Evolutionary conservation across 1,284 basidiomycete species (phyloP), one percentile per base, ranked within the genome.

Genomic region (Moesziomyces sp.): DNA sequence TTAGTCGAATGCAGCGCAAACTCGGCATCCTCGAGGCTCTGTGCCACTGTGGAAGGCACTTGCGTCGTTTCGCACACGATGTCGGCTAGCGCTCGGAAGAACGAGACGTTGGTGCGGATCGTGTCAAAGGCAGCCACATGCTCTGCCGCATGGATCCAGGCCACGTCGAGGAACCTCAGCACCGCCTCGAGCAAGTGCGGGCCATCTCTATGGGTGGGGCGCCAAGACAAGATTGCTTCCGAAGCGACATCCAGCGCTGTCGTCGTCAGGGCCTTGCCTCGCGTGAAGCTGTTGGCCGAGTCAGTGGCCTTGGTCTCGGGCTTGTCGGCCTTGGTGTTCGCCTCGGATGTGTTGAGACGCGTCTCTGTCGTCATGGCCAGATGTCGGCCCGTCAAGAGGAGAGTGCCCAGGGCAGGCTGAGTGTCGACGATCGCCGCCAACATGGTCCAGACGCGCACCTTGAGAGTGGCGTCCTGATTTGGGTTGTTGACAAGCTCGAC

Each of bases 121-220:
- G 86, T 77, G 24, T 89, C 88, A 47, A 94, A 86, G 0, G 88
- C 86, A 0, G 86, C 76, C 59, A 88, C 89, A 81, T 93, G 92
- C 77, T 94, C 92, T 52, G 91, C 86, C 8, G 89, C 91, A 77
- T 93, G 92, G 75, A 90, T 88, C 92, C 92, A 95, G 1, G 93
- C 90, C 10, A 90, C 87, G 68, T 91, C 89, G 61, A 95, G 85
- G 86, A 95, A 97, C 10, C 89, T 87, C 53, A 97, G 85, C 7
- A 93, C 88, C 11, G 90, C 89, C 1, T 91, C 88, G 8, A 97
- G 87, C 13, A 94, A 85, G 30, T 90, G 88, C 0, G 93, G 92
- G 60, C 50, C 46, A 52, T 26, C 38, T 19, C n/a, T 26, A 40
- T 55, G 45, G 30, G 38, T 43, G 8, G 88, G 90, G 91, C 92